Evolutionary conservation across 371 early-diverging fungal genomes (phyloP).

Genomic region (Smittium mucronatum): DNA sequence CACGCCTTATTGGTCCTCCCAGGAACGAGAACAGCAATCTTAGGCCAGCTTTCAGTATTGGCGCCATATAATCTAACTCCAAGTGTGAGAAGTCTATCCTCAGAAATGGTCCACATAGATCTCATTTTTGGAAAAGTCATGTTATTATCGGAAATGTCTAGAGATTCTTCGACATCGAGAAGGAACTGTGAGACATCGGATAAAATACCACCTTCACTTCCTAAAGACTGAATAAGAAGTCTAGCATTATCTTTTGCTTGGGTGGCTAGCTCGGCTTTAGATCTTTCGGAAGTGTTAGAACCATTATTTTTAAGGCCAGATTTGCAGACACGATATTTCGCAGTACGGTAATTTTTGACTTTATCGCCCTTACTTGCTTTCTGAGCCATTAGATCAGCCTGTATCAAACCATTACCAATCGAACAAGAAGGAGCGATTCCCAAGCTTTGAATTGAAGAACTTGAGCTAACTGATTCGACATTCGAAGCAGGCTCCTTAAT

Average conservation of each 20-base stretch:
- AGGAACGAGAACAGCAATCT: constrained; percentile 64
- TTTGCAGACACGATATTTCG: neutral
- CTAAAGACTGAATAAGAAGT: constrained; percentile 9
- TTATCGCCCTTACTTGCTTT: constrained; percentile 5
- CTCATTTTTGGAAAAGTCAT: constrained; percentile 29
- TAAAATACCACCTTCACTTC: constrained; percentile 5
- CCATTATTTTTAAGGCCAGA: neutral
- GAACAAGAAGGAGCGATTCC: neutral
- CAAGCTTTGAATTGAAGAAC: no score
- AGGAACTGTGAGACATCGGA: constrained; percentile 15
- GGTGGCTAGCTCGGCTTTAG: neutral
- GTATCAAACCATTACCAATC: neutral
- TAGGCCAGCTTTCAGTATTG: constrained; percentile 69
- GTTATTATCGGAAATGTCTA: constrained; percentile 17
- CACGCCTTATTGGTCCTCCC: constrained; percentile 72
- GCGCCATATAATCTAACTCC: constrained; percentile 63
- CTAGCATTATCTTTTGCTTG: constrained; percentile 8
- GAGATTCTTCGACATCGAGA: constrained; percentile 24
- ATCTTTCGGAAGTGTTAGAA: neutral
- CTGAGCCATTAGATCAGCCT: constrained; percentile 11
- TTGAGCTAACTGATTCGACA: no score
- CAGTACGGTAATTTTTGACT: constrained; percentile 10
- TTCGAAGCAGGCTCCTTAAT: no score
- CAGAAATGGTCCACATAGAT: constrained; percentile 59
- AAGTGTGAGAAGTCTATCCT: constrained; percentile 49